These are phyloP conservation scores for Rhizoclosmatium globosum DNA, from an alignment of 192 early-diverging fungal species.

Conservation along the genomic window DNA sequence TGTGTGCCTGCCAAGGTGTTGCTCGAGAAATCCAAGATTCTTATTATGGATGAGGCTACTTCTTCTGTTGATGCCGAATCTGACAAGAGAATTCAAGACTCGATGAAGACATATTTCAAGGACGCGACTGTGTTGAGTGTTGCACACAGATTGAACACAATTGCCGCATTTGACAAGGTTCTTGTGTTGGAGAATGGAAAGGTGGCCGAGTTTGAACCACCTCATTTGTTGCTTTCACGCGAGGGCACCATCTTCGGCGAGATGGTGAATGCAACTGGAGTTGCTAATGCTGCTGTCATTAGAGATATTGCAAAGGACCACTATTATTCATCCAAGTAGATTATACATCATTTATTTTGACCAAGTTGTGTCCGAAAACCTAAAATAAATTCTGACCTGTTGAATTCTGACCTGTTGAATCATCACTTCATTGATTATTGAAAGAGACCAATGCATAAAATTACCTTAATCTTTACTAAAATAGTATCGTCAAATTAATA, in stretches of 20 bases:
- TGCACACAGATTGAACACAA: slow-evolving; percentile 81
- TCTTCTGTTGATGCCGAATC: slow-evolving; percentile 43
- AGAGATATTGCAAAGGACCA: slow-evolving; percentile 26
- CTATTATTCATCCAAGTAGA: background rate
- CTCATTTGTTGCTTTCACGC: slow-evolving; percentile 56
- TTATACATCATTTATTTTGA: no score
- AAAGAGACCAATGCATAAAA: no score
- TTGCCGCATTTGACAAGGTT: slow-evolving; percentile 61
- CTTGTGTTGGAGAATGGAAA: slow-evolving; percentile 58
- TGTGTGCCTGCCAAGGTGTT: slow-evolving; percentile 51
- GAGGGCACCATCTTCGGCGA: slow-evolving; percentile 42
- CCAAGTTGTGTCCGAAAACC: no score
- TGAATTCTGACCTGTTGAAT: no score
- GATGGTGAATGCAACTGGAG: slow-evolving; percentile 48
- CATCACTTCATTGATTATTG: no score
- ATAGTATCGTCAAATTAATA: no score
- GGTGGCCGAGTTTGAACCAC: slow-evolving; percentile 62
- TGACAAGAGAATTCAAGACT: slow-evolving; percentile 42
- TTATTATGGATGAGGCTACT: slow-evolving; percentile 56
- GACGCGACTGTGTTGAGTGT: slow-evolving; percentile 72
- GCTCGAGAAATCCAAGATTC: slow-evolving; percentile 38
- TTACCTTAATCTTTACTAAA: no score
- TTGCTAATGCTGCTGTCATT: slow-evolving; percentile 30
- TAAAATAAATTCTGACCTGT: no score
- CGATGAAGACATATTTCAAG: slow-evolving; percentile 38